Percentiles rank a stretch among this genome's conserved stretches.
Evolutionary conservation across 169 alveolate genomes (phyloP).

Genomic region (Plasmodium vivax): DNA sequence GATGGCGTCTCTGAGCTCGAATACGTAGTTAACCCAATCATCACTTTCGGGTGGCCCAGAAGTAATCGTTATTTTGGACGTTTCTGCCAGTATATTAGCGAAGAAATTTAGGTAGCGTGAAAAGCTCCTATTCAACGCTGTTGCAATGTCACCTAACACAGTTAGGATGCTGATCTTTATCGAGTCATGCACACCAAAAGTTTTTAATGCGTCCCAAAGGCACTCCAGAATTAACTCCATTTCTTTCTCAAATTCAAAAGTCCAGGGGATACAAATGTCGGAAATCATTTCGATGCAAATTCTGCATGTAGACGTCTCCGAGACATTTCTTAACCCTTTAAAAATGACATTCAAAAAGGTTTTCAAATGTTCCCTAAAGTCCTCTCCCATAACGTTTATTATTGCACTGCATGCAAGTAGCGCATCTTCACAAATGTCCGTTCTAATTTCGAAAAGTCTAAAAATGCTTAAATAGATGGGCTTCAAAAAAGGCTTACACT

Average conservation of each 20-base stretch:
- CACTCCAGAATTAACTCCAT: slow-evolving; percentile 77
- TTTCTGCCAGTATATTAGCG: slow-evolving; percentile 88
- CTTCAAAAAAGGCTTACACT: slow-evolving; percentile 73
- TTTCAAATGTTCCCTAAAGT: slow-evolving; percentile 64
- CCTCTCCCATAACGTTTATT: slow-evolving; percentile 81
- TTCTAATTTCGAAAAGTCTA: slow-evolving; percentile 70
- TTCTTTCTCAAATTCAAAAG: slow-evolving; percentile 78
- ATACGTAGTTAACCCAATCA: slow-evolving; percentile 92
- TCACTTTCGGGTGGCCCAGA: slow-evolving; percentile 92
- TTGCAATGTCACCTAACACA: slow-evolving; percentile 92
- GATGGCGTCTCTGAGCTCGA: slow-evolving; percentile 90
- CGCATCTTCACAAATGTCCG: slow-evolving; percentile 86
- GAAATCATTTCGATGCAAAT: slow-evolving; percentile 88
- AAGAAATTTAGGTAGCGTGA: slow-evolving; percentile 84
- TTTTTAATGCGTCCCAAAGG: slow-evolving; percentile 77
- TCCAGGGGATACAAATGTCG: slow-evolving; percentile 87
- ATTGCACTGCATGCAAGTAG: slow-evolving; percentile 87
- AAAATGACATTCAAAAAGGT: slow-evolving; percentile 76
- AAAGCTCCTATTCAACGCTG: slow-evolving; percentile 89
- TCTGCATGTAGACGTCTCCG: slow-evolving; percentile 73
- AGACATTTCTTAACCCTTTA: slow-evolving; percentile 72
- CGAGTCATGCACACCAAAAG: slow-evolving; percentile 86
- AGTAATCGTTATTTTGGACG: slow-evolving; percentile 88
- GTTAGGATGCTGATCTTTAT: slow-evolving; percentile 89
- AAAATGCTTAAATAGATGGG: slow-evolving; percentile 76